phyloP scores from a whole-genome alignment of 768 basidiomycete species.

The Mycena haematopus region DNA sequence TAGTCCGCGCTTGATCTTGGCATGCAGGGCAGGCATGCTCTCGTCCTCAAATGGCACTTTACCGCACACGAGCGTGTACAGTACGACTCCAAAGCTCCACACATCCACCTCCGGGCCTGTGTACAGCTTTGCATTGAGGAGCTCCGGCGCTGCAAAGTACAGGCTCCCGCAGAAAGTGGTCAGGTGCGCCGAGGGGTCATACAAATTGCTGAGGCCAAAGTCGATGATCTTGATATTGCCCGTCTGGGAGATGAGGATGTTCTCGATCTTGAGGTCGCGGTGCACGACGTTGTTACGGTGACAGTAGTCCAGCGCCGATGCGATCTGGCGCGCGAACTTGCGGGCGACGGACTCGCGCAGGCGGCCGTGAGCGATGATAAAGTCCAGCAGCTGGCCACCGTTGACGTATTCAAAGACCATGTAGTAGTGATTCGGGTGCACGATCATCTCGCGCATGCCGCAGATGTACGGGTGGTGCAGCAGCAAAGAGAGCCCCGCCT shows the following conservation, averaged over 20 bases:
- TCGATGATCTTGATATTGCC: conserved; percentile 99
- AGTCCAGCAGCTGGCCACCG: conserved; percentile 99
- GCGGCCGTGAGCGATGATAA: conserved; percentile 97
- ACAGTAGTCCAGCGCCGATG: conserved; percentile 94
- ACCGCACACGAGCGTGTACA: conserved; percentile 98
- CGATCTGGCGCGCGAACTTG: conserved; percentile 98
- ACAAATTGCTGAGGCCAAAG: conserved; percentile 97
- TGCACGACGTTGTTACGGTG: conserved; percentile 98
- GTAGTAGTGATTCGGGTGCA: conserved; percentile 98
- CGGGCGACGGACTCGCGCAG: conserved; percentile 94
- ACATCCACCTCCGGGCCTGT: conserved; percentile 98
- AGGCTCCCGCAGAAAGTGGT: conserved; percentile 97
- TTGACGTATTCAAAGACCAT: conserved; percentile 99
- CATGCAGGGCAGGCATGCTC: conserved; percentile 98
- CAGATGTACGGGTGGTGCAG: conserved; percentile 99
- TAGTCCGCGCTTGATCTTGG: conserved; percentile 96
- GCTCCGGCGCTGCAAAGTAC: conserved; percentile 98
- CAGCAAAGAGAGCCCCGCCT: conserved; percentile 93
- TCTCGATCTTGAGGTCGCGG: conserved; percentile 99
- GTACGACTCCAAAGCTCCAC: conserved; percentile 98
- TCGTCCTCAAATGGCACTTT: conserved; percentile 99
- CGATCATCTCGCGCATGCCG: conserved; percentile 98
- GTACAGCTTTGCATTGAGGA: conserved; percentile 95
- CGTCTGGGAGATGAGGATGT: conserved; percentile 97
- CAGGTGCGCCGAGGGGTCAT: conserved; percentile 79